Evolutionary conservation across 768 basidiomycete species (phyloP), one percentile per base, ranked within the genome.

Genomic region (Rhodotorula graminis): DNA sequence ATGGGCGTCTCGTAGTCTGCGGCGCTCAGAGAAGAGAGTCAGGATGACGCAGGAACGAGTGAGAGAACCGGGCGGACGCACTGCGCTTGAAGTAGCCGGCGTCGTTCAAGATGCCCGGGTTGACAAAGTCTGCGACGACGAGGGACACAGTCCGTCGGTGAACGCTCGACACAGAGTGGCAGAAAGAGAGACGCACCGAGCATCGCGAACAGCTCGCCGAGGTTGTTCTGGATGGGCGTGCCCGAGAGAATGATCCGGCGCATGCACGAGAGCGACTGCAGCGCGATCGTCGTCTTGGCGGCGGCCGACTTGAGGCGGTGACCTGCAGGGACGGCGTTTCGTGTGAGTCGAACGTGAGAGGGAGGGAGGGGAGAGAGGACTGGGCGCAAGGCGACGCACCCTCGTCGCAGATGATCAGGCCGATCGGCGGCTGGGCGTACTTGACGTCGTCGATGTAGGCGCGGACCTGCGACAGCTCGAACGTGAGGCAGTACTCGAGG

Each of bases 181-280:
- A 23, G 2, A 42, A 37, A 15, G 23, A 0, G 8, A 15, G n/a
- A 59, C 57, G 21, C 40, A 77, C 85, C 74, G 74, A 93, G 93
- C 95, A 98, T 98, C 9, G 93, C 87, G 81, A 96, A 95, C 79
- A 95, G 95, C 81, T 99, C 96, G 73, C 89, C 84, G 42, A 99
- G 82, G 80, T 97, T 92, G 81, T 99, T 99, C 80, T 98, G 77
- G 5, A 99, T 91, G 1, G 96, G 96, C 2, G 96, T 99, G 46
- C 96, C 96, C 1, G 93, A 93, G 8, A 99, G 84, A 50, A 99
- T 94, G 72, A 97, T 85, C 50, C 95, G 83, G 33, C 91, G 84
- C 19, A 85, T 85, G 4, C 92, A 92, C 61, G 85, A 85, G 42
- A 99, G 82, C 9, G 86, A 84, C 64, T 89, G 88, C 78, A 99